These are phyloP conservation scores for Trebouxia gelatinosa DNA, from an alignment of 163 green algal species.

Conservation along the genomic window DNA sequence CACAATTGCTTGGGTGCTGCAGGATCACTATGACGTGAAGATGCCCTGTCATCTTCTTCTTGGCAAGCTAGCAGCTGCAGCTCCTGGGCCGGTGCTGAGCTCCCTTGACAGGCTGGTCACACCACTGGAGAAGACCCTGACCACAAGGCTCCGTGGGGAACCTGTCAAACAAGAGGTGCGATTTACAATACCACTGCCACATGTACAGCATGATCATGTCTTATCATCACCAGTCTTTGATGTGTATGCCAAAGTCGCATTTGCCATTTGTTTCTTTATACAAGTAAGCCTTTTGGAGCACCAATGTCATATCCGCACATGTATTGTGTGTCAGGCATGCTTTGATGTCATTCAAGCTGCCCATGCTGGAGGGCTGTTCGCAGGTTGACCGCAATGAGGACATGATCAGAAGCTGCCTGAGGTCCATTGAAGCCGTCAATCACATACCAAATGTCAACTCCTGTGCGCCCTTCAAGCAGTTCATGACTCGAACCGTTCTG, in stretches of 20 bases:
- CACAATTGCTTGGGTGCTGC: background rate
- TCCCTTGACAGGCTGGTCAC: constrained; percentile 74
- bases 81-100: constrained; percentile 52
- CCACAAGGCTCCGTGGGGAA: constrained; percentile 73
- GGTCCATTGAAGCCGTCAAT: constrained; percentile 68
- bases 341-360: background rate
- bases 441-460: constrained; percentile 46
- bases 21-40: constrained; percentile 89
- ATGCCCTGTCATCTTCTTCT: constrained; percentile 83
- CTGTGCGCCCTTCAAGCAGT: constrained; percentile 46
- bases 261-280: no score
- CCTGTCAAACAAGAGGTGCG: constrained; percentile 91
- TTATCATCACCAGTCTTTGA: no score
- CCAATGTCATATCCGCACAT: no score
- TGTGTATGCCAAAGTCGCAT: no score
- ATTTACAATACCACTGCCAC: no score
- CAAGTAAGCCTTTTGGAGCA: no score
- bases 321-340: no score
- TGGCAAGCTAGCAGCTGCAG: constrained; percentile 64
- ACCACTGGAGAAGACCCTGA: constrained; percentile 89
- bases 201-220: no score
- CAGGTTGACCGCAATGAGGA: constrained; percentile 86
- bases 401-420: constrained; percentile 81
- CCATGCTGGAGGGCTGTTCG: no score
- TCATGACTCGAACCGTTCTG: constrained; percentile 43